Conservation (phyloP, 1,139 yeast species). For the Magnusiomyces suaveolens region DNA sequence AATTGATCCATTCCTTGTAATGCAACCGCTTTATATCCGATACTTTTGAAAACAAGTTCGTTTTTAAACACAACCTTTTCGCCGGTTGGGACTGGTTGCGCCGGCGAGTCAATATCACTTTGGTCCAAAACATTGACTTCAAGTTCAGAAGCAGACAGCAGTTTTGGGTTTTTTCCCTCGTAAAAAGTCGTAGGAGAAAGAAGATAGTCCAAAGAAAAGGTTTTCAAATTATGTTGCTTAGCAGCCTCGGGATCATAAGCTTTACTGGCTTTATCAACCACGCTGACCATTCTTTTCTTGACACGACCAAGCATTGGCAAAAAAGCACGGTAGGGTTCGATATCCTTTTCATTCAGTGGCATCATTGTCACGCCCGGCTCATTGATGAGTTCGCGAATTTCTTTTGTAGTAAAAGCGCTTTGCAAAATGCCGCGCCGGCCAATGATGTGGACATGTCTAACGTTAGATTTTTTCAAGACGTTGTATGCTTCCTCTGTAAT, state of each 20-base stretch:
- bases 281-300: constrained; percentile 56
- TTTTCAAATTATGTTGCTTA: constrained; percentile 29
- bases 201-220: constrained; percentile 64
- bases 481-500: constrained; percentile 55
- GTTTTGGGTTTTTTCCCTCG: constrained; percentile 30
- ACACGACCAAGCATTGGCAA: constrained; percentile 46
- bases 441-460: constrained; percentile 58
- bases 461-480: constrained; percentile 42
- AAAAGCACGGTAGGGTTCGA: constrained; percentile 37
- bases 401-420: constrained; percentile 88
- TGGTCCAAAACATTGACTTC: constrained; percentile 38
- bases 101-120: constrained; percentile 23
- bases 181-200: constrained; percentile 54
- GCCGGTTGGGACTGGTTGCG: constrained; percentile 38
- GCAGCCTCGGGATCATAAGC: too few species aligned
- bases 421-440: constrained; percentile 71
- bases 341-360: constrained; percentile 42
- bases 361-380: constrained; percentile 49
- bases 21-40: constrained; percentile 73
- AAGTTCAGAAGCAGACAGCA: constrained; percentile 44
- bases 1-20: constrained; percentile 44
- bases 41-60: constrained; percentile 70
- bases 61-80: constrained; percentile 36
- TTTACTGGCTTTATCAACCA: constrained; percentile 43
- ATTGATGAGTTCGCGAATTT: constrained; percentile 72